phyloP scores from a whole-genome alignment of 768 basidiomycete genomes.

The Kwoniella europaea region DNA sequence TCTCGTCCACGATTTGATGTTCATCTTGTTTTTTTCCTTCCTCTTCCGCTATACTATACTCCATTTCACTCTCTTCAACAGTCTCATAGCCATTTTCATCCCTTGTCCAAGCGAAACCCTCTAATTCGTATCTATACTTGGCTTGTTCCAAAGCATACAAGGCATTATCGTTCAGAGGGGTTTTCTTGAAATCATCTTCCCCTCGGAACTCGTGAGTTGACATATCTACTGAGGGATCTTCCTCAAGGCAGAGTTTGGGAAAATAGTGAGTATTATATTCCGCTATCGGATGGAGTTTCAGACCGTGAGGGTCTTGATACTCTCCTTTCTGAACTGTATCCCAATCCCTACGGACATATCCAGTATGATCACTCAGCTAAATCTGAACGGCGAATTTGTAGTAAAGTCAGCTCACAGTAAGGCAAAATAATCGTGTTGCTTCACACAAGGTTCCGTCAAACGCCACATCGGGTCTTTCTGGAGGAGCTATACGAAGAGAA shows the following conservation, averaged over 20 bases:
- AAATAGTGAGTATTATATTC: conserved; percentile 97
- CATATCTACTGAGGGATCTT: conserved; percentile 84
- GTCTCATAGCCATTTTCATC: conserved; percentile 21
- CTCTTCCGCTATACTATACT: not conserved
- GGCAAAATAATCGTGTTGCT: conserved; percentile 91
- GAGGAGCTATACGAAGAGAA: conserved; percentile 67
- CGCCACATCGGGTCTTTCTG: conserved; percentile 90
- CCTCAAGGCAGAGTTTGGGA: conserved; percentile 93
- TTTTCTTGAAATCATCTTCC: not conserved
- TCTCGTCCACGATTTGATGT: not conserved
- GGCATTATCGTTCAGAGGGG: conserved; percentile 42
- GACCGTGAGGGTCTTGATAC: conserved; percentile 60
- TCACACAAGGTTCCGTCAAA: conserved; percentile 90
- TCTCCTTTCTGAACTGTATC: conserved; percentile 71
- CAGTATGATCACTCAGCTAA: conserved; percentile 2
- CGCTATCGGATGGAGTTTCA: conserved; percentile 66
- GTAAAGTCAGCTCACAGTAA: conserved; percentile 72
- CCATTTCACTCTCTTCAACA: conserved; percentile 20
- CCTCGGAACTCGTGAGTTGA: conserved; percentile 28
- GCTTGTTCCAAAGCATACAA: conserved; percentile 36
- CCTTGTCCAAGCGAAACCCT: conserved; percentile 40
- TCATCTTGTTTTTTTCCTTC: conserved; percentile 11
- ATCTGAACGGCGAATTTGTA: conserved; percentile 19
- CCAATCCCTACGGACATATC: conserved; percentile 61
- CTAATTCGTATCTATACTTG: conserved; percentile 33